Base-by-base conservation (phyloP, 306 rosid genomes). In the Trichosanthes cucumerina region DNA sequence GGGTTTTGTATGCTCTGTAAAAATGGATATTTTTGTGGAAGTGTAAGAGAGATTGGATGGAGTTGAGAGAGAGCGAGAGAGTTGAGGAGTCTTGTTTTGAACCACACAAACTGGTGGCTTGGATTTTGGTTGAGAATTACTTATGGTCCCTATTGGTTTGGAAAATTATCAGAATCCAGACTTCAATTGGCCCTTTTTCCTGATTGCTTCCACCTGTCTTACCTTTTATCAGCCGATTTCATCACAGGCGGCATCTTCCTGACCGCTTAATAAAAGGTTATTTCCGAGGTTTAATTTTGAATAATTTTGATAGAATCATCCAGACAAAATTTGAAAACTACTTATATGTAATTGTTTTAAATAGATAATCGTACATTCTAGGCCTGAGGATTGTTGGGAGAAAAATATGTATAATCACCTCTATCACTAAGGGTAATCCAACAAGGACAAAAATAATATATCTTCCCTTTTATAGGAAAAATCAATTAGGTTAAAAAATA, bases 71-170 rank as follows among this genome's bases (percentile, higher is more conserved):
- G 26, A 53, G 78, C 15, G 60, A 26, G 78, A 49, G 79, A 75
- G 79, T 2, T 21, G 49, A 76, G 69, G 54, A 39, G 79, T 58
- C 53, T 23, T 21, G n/a, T 53, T 76, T 36, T 38, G 54, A 76
- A 41, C 79, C 79, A 76, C 79, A 76, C 79, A 76, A 76, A 76
- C 14, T 38, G 36, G 68, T 56, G 79, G 73, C 12, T 64, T 78
- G 59, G 59, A 23, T 78, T 60, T 78, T 24, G 28, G 19, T 58
- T 39, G 59, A 41, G 44, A 39, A 7, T 3, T 19, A 7, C 16
- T 19, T 13, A 38, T 76, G 79, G 52, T 56, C 46, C 79, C n/a
- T 34, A 2, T 75, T 52, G 68, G 26, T 56, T 38, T 38, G 46
- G 28, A 74, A 19, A 18, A 50, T 47, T 31, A 74, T 74, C 46